phyloP scores from a whole-genome alignment of 2,329 filamentous ascomycete species.

The Penicillium sp. region DNA sequence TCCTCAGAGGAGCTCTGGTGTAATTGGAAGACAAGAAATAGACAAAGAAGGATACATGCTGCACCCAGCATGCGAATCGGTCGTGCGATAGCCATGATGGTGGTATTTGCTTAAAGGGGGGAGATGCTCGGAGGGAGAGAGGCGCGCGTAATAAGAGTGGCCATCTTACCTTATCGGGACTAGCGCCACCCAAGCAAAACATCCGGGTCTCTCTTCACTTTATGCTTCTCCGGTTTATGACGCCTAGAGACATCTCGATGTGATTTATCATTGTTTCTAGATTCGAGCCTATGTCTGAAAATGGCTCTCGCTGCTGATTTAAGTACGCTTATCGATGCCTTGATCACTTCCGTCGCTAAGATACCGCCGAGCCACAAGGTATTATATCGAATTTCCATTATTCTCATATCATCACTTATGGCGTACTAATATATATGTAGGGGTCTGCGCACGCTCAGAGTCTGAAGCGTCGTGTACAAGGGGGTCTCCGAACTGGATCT shows the following conservation, averaged over 20 bases:
- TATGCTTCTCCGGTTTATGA: conserved; percentile 1
- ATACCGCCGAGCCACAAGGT: conserved; percentile 52
- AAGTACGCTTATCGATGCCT: conserved; percentile 65
- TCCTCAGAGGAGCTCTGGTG: conserved; percentile 55
- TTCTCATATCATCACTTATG: neutral
- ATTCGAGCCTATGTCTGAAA: neutral
- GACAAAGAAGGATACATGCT: conserved; percentile 68
- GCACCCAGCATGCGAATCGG: conserved; percentile 78
- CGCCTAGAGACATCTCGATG: neutral
- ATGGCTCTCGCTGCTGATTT: conserved; percentile 74
- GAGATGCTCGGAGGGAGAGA: conserved; percentile 15
- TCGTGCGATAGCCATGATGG: conserved; percentile 76
- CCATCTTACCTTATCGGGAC: conserved; percentile 27
- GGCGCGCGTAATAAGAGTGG: conserved; percentile 13
- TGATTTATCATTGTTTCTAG: neutral
- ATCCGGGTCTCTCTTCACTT: conserved; percentile 8
- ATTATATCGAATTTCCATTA: conserved; percentile 16
- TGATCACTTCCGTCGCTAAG: conserved; percentile 65
- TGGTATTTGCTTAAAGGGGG: conserved; percentile 27
- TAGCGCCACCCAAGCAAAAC: conserved; percentile 25
- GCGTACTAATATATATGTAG: conserved; percentile 24
- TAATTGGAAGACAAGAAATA: conserved; percentile 76
- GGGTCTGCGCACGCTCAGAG: conserved; percentile 29
- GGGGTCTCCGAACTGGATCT: conserved; percentile 41
- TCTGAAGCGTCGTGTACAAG: conserved; percentile 35